These are phyloP conservation scores for Xylaria sp. DNA, from an alignment of 2,329 filamentous ascomycete species.

Conservation along the genomic window DNA sequence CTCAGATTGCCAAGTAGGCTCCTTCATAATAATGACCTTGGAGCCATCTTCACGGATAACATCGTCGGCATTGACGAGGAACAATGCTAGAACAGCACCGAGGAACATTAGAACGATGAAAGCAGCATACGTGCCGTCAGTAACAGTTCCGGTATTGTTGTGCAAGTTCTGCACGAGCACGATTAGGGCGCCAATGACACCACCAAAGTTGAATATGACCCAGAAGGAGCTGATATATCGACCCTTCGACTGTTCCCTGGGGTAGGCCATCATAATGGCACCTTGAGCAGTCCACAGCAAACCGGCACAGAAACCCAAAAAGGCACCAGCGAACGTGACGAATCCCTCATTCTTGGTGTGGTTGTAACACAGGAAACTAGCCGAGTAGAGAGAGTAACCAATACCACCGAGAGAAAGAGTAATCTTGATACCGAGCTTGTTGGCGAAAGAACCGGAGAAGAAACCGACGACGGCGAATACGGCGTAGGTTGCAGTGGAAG, in stretches of 20 bases:
- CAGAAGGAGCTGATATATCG: constrained; percentile 92
- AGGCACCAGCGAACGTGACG: constrained; percentile 79
- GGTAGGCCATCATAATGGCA: constrained; percentile 91
- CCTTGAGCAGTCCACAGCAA: constrained; percentile 86
- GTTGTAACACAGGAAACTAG: constrained; percentile 76
- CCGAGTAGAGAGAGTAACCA: constrained; percentile 80
- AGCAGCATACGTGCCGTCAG: constrained; percentile 78
- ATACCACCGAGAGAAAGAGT: constrained; percentile 78
- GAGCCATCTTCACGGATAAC: constrained; percentile 77
- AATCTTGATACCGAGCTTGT: constrained; percentile 75
- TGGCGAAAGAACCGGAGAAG: constrained; percentile 81
- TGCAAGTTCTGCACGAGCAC: constrained; percentile 79
- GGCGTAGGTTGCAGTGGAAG: constrained; percentile 61
- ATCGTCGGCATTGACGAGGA: constrained; percentile 71
- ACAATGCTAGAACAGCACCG: constrained; percentile 71
- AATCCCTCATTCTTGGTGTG: constrained; percentile 76
- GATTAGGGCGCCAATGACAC: constrained; percentile 84
- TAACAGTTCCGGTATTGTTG: constrained; percentile 61
- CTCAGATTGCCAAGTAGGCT: constrained; percentile 79
- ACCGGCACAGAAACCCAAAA: constrained; percentile 82
- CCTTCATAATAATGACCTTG: constrained; percentile 78
- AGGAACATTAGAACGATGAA: constrained; percentile 78
- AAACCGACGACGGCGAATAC: constrained; percentile 71
- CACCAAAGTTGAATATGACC: constrained; percentile 94
- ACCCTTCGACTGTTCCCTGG: constrained; percentile 82